Evolutionary conservation across 2,329 filamentous ascomycete species (phyloP).

Genomic region (Arthrobotrys musiformis): DNA sequence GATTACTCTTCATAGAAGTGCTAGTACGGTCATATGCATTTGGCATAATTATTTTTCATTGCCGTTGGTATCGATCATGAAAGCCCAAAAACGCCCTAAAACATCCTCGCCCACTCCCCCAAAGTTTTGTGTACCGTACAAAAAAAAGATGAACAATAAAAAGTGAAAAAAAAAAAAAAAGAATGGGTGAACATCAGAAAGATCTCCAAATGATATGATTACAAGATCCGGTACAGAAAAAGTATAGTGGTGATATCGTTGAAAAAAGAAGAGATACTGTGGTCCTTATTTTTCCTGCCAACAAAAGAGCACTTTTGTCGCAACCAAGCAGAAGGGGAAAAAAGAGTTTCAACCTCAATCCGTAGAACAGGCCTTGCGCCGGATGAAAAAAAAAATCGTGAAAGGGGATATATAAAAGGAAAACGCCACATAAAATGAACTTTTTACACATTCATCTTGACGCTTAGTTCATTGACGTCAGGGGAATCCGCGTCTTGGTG

Average conservation of each 20-base stretch:
- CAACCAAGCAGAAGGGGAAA: slow-evolving; percentile 38
- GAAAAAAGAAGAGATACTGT: slow-evolving; percentile 26
- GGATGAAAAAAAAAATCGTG: slow-evolving; percentile 13
- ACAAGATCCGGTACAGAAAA: slow-evolving; percentile 35
- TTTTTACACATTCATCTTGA: slow-evolving; percentile 52
- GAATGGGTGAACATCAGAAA: neutral
- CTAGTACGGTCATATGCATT: too few species aligned
- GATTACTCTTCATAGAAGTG: too few species aligned
- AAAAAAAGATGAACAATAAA: neutral
- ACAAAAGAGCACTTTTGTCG: slow-evolving; percentile 25
- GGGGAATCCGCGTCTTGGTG: slow-evolving; percentile 71
- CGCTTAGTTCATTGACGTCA: slow-evolving; percentile 52
- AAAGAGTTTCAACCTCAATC: neutral
- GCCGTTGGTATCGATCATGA: slow-evolving; percentile 52
- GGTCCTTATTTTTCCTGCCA: slow-evolving; percentile 4
- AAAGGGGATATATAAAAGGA: neutral
- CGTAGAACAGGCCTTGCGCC: slow-evolving; percentile 11
- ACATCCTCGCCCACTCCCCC: slow-evolving; percentile 9
- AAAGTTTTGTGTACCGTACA: slow-evolving; percentile 12
- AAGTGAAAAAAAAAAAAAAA: slow-evolving; percentile 6
- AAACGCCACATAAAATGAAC: neutral
- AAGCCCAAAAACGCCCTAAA: slow-evolving; percentile 42
- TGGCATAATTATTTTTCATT: slow-evolving; percentile 36
- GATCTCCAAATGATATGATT: slow-evolving; percentile 23
- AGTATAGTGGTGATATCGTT: slow-evolving; percentile 7